Evolutionary conservation across 148 eudicot species (phyloP).

Genomic region (Rhododendron mucronatum): DNA sequence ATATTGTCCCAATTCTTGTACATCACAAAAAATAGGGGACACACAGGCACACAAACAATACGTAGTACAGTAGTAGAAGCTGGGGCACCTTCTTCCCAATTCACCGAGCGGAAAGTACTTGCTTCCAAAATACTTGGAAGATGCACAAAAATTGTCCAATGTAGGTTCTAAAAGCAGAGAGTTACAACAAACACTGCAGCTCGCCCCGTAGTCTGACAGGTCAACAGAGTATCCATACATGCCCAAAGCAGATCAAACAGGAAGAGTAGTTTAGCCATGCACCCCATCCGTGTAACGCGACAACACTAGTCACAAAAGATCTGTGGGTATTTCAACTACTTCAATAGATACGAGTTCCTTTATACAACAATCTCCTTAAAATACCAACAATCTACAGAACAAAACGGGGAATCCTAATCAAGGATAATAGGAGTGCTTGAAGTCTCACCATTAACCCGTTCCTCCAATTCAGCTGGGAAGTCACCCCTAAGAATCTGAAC

Average conservation of each 20-base stretch:
- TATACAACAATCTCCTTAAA: not conserved
- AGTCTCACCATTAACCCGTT: not conserved
- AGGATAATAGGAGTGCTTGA: slow-evolving; percentile 1
- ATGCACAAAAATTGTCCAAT: not conserved
- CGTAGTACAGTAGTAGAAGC: not conserved
- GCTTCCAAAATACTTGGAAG: not conserved
- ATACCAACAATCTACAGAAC: not conserved
- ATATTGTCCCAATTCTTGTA: not conserved
- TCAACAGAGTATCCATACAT: not conserved
- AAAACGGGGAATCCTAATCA: not conserved
- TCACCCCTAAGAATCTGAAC: slow-evolving; percentile 42
- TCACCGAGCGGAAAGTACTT: not conserved
- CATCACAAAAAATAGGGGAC: not conserved
- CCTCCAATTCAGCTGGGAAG: slow-evolving; percentile 23
- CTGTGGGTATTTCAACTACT: not conserved
- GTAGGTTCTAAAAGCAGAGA: not conserved
- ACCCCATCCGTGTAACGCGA: not conserved
- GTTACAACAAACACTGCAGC: not conserved
- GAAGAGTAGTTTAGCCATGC: not conserved
- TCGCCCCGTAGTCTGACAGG: not conserved
- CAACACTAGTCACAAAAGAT: not conserved
- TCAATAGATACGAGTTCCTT: not conserved
- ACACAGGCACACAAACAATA: not conserved
- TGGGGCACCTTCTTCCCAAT: not conserved
- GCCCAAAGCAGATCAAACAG: not conserved